A percentile compares a stretch with the other conserved stretches of the same genome.
phyloP scores from a whole-genome alignment of 495 filamentous ascomycete genomes.

The Daldinia grandis region DNA sequence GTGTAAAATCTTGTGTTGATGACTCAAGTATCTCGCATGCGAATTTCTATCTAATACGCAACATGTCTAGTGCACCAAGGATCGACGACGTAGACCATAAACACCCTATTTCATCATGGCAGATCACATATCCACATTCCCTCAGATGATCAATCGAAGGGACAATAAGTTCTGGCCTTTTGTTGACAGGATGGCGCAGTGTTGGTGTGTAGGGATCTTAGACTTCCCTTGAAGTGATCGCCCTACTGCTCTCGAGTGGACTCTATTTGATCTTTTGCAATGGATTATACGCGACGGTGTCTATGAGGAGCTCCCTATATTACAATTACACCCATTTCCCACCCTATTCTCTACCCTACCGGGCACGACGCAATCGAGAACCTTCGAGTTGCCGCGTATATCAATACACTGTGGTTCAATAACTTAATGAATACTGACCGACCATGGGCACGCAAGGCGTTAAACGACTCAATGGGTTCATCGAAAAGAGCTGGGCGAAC shows the following conservation, averaged over 20 bases:
- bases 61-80: not conserved
- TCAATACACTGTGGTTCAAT: not conserved
- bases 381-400: not conserved
- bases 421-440: not conserved
- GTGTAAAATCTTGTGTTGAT: not conserved
- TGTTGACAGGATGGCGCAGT: not conserved
- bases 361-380: not conserved
- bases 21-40: not conserved
- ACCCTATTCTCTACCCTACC: not conserved
- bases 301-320: not conserved
- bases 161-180: not conserved
- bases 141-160: not conserved
- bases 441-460: too few species aligned
- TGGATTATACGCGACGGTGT: not conserved
- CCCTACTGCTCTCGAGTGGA: not conserved
- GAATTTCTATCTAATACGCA: not conserved
- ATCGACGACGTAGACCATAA: not conserved
- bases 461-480: not conserved
- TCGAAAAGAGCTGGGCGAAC: not conserved
- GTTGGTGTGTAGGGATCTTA: not conserved
- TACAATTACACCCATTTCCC: not conserved
- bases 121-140: not conserved
- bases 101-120: not conserved
- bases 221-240: not conserved
- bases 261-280: not conserved